These are phyloP conservation scores for Gossypium ekmanianum DNA, from an alignment of 345 rosid genomes.

Conservation along the genomic window DNA sequence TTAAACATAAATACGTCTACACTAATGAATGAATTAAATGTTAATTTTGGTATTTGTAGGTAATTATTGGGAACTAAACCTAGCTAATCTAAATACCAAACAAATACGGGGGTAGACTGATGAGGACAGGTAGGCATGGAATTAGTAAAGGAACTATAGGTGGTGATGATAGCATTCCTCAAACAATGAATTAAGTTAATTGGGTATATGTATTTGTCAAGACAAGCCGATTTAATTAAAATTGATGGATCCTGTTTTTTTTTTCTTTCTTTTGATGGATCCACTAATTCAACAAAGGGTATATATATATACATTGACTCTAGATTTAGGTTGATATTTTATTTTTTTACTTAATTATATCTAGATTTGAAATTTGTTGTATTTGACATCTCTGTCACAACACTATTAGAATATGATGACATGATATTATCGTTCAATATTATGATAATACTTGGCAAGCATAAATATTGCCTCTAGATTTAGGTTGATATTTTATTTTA, in stretches of 20 bases:
- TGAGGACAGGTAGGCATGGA: neutral
- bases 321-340: no score
- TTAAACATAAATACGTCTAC: neutral
- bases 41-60: neutral
- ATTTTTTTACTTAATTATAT: no score
- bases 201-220: constrained; percentile 11
- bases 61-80: neutral
- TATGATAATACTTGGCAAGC: no score
- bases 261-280: no score
- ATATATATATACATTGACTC: no score
- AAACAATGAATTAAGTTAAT: neutral
- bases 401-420: no score
- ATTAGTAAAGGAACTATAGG: neutral
- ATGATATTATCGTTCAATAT: no score
- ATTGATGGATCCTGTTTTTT: constrained; percentile 21
- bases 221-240: neutral
- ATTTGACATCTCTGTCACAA: no score
- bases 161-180: neutral
- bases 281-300: no score
- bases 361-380: no score
- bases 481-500: no score
- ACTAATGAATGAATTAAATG: neutral
- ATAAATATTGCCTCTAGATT: no score
- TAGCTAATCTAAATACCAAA: neutral
- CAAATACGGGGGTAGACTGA: neutral